phyloP scores from a whole-genome alignment of 345 rosid species.

The Aquilaria malaccensis region DNA sequence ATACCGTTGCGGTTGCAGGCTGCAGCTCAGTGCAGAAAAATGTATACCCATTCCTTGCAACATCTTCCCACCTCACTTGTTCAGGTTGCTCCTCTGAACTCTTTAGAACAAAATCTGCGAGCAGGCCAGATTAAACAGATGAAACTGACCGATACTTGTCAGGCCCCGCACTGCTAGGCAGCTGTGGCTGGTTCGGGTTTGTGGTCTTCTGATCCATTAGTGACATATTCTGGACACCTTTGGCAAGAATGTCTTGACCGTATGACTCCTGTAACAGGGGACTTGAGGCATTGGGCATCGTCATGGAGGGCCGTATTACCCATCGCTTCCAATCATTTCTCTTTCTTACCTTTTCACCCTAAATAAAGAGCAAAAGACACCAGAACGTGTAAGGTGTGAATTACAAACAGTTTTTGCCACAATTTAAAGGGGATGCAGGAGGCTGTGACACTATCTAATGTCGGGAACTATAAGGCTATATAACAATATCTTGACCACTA shows the following conservation, averaged over 20 bases:
- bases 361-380: conserved; percentile 10
- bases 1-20: too few species aligned
- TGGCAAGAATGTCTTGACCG: conserved; percentile 19
- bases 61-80: too few species aligned
- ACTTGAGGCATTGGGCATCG: conserved; percentile 25
- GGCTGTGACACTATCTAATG: too few species aligned
- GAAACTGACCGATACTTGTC: too few species aligned
- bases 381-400: background rate
- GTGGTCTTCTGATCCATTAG: conserved; percentile 21
- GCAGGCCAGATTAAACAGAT: background rate
- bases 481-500: background rate
- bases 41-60: too few species aligned
- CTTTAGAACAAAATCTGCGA: too few species aligned
- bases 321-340: conserved; percentile 59
- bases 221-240: conserved; percentile 24
- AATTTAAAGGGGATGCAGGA: background rate
- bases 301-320: conserved; percentile 23
- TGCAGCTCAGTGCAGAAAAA: too few species aligned
- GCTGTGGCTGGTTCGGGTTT: background rate
- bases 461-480: too few species aligned
- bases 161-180: too few species aligned
- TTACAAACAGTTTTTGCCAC: background rate
- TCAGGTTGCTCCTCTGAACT: too few species aligned
- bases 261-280: conserved; percentile 17
- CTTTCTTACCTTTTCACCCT: conserved; percentile 78